These are phyloP conservation scores for Phytophthora aleatoria DNA, from an alignment of 352 stramenopile genomes.

Conservation along the genomic window DNA sequence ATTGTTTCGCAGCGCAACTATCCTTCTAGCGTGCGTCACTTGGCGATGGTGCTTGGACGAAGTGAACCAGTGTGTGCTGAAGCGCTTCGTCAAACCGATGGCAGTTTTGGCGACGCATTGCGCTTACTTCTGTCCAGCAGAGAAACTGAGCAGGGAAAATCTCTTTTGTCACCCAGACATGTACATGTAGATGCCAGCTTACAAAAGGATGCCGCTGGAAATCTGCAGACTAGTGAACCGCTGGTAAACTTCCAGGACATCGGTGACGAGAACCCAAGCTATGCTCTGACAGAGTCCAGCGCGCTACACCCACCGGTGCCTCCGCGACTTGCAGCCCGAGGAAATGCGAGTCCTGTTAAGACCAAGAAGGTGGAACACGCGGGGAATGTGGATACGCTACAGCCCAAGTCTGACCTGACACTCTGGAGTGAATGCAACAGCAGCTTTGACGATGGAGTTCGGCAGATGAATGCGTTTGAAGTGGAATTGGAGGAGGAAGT, in stretches of 20 bases:
- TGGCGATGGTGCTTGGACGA: slow-evolving; percentile 56
- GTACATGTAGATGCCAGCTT: background rate
- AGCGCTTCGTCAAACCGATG: slow-evolving; percentile 53
- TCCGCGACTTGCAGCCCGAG: slow-evolving; percentile 29
- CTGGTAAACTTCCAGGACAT: slow-evolving; percentile 70
- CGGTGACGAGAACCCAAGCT: slow-evolving; percentile 82
- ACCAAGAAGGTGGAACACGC: slow-evolving; percentile 38
- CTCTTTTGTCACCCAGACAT: slow-evolving; percentile 16
- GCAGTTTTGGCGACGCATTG: slow-evolving; percentile 58
- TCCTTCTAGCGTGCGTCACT: slow-evolving; percentile 46
- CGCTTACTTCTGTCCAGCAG: slow-evolving; percentile 57
- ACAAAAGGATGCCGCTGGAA: background rate
- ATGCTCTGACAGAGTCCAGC: slow-evolving; percentile 69
- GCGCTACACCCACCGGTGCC: slow-evolving; percentile 20
- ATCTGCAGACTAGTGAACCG: slow-evolving; percentile 13
- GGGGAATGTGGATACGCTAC: slow-evolving; percentile 11
- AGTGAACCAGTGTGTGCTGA: slow-evolving; percentile 60
- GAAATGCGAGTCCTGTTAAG: slow-evolving; percentile 51
- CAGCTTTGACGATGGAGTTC: slow-evolving; percentile 62
- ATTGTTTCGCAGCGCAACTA: slow-evolving; percentile 32
- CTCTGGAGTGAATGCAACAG: slow-evolving; percentile 78
- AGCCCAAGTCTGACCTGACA: slow-evolving; percentile 41
- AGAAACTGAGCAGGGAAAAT: slow-evolving; percentile 39
- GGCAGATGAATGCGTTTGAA: slow-evolving; percentile 64
- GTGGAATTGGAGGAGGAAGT: slow-evolving; percentile 66